phyloP scores from a whole-genome alignment of 2,329 filamentous ascomycete genomes.

The Mariannaea elegans region DNA sequence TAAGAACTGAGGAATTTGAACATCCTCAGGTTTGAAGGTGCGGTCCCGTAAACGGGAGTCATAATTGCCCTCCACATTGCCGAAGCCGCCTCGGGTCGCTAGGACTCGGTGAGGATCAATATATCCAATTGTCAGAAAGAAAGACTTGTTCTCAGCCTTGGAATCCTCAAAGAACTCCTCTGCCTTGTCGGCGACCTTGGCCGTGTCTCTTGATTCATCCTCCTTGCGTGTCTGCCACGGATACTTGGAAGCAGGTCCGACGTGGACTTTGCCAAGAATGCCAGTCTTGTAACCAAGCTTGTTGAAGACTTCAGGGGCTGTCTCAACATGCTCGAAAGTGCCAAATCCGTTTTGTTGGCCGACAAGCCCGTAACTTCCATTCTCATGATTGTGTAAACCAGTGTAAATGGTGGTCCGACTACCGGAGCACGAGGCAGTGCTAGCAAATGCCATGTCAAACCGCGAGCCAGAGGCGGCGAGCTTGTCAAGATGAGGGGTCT shows the following conservation, averaged over 20 bases:
- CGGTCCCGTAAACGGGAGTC: conserved; percentile 35
- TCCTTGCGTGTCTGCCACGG: conserved; percentile 52
- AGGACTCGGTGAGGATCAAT: conserved; percentile 57
- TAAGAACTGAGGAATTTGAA: conserved; percentile 53
- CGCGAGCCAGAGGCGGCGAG: conserved; percentile 22
- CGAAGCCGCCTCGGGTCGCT: conserved; percentile 51
- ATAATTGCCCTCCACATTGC: conserved; percentile 49
- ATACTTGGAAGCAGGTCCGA: conserved; percentile 46
- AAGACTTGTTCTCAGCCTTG: conserved; percentile 44
- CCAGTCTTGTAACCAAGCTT: conserved; percentile 54
- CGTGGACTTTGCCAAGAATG: conserved; percentile 59
- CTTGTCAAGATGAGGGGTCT: conserved; percentile 21
- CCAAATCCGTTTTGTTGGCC: conserved; percentile 51
- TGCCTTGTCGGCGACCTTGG: conserved; percentile 49
- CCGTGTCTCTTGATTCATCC: conserved; percentile 55
- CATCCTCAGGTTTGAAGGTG: conserved; percentile 43
- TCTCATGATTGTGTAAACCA: conserved; percentile 58
- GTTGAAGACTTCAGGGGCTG: conserved; percentile 50
- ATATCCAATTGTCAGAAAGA: conserved; percentile 57
- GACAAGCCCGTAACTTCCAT: conserved; percentile 54
- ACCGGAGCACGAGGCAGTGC: conserved; percentile 58
- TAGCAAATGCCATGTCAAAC: conserved; percentile 46
- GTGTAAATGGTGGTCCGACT: conserved; percentile 59
- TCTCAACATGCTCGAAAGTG: conserved; percentile 55
- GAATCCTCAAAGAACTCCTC: conserved; percentile 49